Evolutionary conservation across 768 basidiomycete species (phyloP), one percentile per base, ranked within the genome.

Genomic region (Lactifluus rugatus): DNA sequence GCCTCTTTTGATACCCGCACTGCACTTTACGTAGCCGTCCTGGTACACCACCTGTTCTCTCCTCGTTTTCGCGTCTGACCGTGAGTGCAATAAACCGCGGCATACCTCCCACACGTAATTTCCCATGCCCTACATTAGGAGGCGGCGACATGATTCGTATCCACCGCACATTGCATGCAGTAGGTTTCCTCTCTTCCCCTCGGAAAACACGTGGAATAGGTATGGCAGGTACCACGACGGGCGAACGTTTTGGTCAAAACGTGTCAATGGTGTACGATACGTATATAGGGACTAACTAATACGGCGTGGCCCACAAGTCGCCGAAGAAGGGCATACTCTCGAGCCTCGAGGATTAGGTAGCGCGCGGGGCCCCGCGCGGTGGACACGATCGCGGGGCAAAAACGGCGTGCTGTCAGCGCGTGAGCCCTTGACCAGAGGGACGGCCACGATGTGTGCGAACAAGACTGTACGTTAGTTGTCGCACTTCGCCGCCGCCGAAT

Each of bases 1-100:
- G 2, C 48, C 48, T 44, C 42, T 53, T 53, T 49, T 17, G 44
- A 55, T 55, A 55, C 58, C 58, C 54, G 54, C 59, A 63, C 54
- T 56, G 52, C 58, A 61, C 66, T 31, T 56, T 57, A 55, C 64
- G 62, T 63, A 56, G 54, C 52, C 51, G 53, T 58, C 51, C 41
- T 54, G 54, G 58, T 60, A 55, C 58, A 28, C 36, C 52, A 54
- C 53, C 47, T 59, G 53, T 52, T 45, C 48, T 39, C 48, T 45
- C 53, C 42, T 48, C 58, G 48, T 47, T 47, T 19, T 19, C 50
- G 52, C 46, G 39, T 50, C 21, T 50, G 41, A 54, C 58, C 58
- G 42, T 59, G 58, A 54, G 42, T 54, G 53, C 53, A 59, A 59
- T 59, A 49, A 49, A 59, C 48, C 34, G 26, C 48, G 53, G 58